Conservation (phyloP, 192 early-diverging fungal species). For the Gryganskiella cystojenkinii region DNA sequence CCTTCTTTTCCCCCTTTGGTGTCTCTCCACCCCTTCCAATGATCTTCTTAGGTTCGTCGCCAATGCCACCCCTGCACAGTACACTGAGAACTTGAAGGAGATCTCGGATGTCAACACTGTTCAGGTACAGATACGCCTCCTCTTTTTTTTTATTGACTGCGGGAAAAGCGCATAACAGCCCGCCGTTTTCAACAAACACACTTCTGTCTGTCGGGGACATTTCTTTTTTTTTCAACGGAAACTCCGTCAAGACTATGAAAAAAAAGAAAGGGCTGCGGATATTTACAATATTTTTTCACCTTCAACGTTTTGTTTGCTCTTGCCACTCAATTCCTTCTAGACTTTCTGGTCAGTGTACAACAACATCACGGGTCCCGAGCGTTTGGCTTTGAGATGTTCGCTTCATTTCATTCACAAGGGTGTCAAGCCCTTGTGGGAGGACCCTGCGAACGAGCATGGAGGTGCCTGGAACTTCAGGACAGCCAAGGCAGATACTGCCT, state of each 20-base stretch:
- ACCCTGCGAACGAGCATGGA: slow-evolving; percentile 63
- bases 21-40: neutral
- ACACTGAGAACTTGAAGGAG: slow-evolving; percentile 57
- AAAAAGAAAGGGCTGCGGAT: too few relatives aligned
- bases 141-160: neutral
- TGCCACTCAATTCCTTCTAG: slow-evolving; percentile 9
- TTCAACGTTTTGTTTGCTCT: neutral
- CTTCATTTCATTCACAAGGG: slow-evolving; percentile 63
- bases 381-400: slow-evolving; percentile 45
- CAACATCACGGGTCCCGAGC: slow-evolving; percentile 60
- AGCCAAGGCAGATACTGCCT: slow-evolving; percentile 53
- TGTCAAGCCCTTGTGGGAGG: slow-evolving; percentile 61
- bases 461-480: slow-evolving; percentile 62
- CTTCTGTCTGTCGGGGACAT: neutral
- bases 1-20: neutral
- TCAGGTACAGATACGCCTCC: slow-evolving; percentile 42
- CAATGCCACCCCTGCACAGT: slow-evolving; percentile 59
- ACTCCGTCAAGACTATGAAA: too few relatives aligned
- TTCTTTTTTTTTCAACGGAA: too few relatives aligned
- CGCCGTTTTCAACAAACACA: too few relatives aligned
- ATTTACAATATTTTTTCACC: neutral
- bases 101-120: slow-evolving; percentile 59
- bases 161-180: neutral
- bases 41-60: slow-evolving; percentile 52
- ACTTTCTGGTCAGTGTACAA: slow-evolving; percentile 62